Percentiles rank a stretch among this genome's conserved stretches.
phyloP scores from a whole-genome alignment of 2,329 filamentous ascomycete genomes.

The Stemphylium beticola region DNA sequence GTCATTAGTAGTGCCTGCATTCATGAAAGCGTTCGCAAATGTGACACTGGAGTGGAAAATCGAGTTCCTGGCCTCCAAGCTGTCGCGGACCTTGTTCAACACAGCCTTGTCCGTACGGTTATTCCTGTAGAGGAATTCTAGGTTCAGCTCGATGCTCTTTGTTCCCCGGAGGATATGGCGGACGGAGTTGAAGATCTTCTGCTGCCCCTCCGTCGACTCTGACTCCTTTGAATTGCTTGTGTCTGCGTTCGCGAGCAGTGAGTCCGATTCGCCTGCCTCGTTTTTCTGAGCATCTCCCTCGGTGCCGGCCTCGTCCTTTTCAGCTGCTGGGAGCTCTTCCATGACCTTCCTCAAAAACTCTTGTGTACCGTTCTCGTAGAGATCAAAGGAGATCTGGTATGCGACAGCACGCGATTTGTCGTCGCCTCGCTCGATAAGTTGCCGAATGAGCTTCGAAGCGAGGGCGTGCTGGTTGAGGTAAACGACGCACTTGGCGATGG shows the following conservation, averaged over 20 bases:
- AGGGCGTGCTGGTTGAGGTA: slow-evolving; percentile 92
- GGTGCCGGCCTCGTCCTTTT: slow-evolving; percentile 56
- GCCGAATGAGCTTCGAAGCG: slow-evolving; percentile 83
- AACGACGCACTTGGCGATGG: slow-evolving; percentile 96
- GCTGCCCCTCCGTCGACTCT: slow-evolving; percentile 56
- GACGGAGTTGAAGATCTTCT: slow-evolving; percentile 63
- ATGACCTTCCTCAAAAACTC: slow-evolving; percentile 93
- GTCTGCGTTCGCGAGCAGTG: slow-evolving; percentile 62
- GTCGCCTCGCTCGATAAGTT: slow-evolving; percentile 81
- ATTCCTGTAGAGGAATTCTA: slow-evolving; percentile 95
- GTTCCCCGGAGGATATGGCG: slow-evolving; percentile 78
- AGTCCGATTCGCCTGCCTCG: slow-evolving; percentile 64
- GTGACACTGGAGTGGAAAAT: slow-evolving; percentile 98
- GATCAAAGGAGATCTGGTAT: slow-evolving; percentile 96
- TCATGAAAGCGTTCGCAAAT: slow-evolving; percentile 99
- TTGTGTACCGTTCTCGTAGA: slow-evolving; percentile 98
- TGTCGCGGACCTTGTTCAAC: slow-evolving; percentile 95
- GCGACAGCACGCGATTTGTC: slow-evolving; percentile 80
- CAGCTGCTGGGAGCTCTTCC: slow-evolving; percentile 69
- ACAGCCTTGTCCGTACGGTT: slow-evolving; percentile 92
- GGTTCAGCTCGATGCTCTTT: slow-evolving; percentile 90
- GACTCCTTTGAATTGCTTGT: slow-evolving; percentile 57
- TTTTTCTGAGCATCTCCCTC: slow-evolving; percentile 49
- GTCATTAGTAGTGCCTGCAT: slow-evolving; percentile 96
- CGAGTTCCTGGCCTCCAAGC: slow-evolving; percentile 91